A percentile compares a stretch with the other conserved stretches of the same genome.
phyloP scores from a whole-genome alignment of 139 green algal genomes.

The Picochlorum sp. region DNA sequence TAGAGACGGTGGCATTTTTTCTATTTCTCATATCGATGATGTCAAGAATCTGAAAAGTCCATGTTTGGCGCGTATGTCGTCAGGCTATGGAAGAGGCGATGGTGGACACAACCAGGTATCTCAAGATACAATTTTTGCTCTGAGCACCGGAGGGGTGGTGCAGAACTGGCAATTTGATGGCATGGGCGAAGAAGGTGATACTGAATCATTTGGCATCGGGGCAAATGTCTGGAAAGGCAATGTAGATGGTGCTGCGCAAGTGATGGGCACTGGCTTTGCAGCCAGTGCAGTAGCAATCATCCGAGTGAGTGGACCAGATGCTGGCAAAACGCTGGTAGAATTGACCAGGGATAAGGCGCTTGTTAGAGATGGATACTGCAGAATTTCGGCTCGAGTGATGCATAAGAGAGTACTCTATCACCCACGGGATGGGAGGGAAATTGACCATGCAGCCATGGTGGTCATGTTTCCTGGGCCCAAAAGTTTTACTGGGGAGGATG shows the following conservation, averaged over 20 bases:
- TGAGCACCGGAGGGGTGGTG: slow-evolving; percentile 19
- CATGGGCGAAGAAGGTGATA: no score
- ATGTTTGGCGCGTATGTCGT: no score
- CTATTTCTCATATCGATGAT: no score
- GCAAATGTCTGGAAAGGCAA: no score
- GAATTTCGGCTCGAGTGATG: neutral
- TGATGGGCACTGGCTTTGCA: no score
- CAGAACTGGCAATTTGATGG: no score
- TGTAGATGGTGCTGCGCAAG: no score
- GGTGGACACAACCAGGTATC: no score
- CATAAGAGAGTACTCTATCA: neutral
- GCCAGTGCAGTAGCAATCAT: slow-evolving; percentile 40
- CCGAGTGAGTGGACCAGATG: slow-evolving; percentile 27
- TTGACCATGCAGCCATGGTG: slow-evolving; percentile 32
- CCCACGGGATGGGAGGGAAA: neutral
- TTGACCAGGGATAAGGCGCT: neutral
- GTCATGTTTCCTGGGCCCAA: slow-evolving; percentile 28
- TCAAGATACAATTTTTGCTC: slow-evolving; percentile 34
- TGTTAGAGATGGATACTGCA: slow-evolving; percentile 10
- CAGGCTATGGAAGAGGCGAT: no score
- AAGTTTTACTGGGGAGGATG: slow-evolving; percentile 45
- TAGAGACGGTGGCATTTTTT: no score
- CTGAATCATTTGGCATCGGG: no score
- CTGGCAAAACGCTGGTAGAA: slow-evolving; percentile 6
- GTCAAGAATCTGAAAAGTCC: no score